These are phyloP conservation scores for Ascomycota sp. DNA, from an alignment of 2,329 filamentous ascomycete genomes.

Conservation along the genomic window DNA sequence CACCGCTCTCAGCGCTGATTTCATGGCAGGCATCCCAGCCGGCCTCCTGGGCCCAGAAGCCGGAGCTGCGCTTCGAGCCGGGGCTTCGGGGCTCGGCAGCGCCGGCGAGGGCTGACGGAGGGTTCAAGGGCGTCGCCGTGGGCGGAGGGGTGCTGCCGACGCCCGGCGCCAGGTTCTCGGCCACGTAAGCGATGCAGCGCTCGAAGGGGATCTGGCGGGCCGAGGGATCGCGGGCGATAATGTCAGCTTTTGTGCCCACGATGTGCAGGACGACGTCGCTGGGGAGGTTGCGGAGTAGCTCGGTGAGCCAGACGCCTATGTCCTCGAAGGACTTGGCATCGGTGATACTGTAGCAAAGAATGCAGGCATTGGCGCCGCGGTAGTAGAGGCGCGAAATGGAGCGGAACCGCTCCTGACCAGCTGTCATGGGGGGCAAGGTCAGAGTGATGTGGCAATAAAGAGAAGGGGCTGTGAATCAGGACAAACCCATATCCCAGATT, in stretches of 20 bases:
- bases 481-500: constrained; percentile 73
- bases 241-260: constrained; percentile 86
- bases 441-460: no score
- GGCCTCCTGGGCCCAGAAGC: constrained; percentile 80
- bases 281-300: constrained; percentile 61
- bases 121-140: constrained; percentile 27
- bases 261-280: constrained; percentile 73
- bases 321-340: constrained; percentile 69
- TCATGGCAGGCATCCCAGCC: constrained; percentile 97
- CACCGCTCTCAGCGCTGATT: constrained; percentile 80
- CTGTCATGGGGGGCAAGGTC: constrained; percentile 14
- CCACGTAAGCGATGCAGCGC: constrained; percentile 85
- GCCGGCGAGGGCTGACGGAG: constrained; percentile 6
- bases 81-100: constrained; percentile 35
- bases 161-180: constrained; percentile 67
- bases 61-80: constrained; percentile 45
- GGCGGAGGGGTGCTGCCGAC: constrained; percentile 46
- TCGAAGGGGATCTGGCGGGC: constrained; percentile 79
- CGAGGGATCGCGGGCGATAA: constrained; percentile 66
- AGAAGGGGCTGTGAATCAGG: no score
- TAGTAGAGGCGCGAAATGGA: constrained; percentile 94
- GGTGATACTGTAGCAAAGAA: constrained; percentile 89
- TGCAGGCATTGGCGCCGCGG: constrained; percentile 80
- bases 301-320: constrained; percentile 79
- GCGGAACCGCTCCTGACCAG: constrained; percentile 86